Evolutionary conservation across 371 early-diverging fungal genomes (phyloP), one percentile per base, ranked within the genome.

Genomic region (Mucor piriformis): DNA sequence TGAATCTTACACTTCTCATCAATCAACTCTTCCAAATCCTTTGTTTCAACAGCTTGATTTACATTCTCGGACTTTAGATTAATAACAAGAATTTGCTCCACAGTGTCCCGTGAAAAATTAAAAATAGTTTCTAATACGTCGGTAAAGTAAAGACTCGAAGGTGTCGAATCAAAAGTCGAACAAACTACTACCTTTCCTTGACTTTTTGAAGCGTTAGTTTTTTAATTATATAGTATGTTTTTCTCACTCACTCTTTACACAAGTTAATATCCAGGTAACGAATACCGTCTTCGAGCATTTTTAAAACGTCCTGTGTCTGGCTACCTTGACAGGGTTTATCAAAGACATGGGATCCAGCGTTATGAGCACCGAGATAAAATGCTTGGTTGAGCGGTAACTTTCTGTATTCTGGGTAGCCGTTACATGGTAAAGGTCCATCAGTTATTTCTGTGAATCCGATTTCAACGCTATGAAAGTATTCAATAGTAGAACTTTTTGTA

Each of bases 1-100:
- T 76, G 71, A 2, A 63, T 24, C 44, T 72, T 61, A 52, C 80
- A 79, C 8, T 61, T 59, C 29, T 63, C 46, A 44, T 76, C 80
- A 59, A 74, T 61, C 0, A 53, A 24, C 16, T 48, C 37, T 27
- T 79, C 80, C 3, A 79, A 29, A 6, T 61, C 27, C 3, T 59
- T 51, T 24, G 63, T 25, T 11, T 68, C 32, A 1, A 59, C 38
- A 24, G 60, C 54, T 2, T 64, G 24, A 3, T 7, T 12, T 6
- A 56, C 61, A 12, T 57, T 59, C 44, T 48, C 42, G 27, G 56
- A 47, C 25, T 43, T 47, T 13, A 72, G 21, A 47, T 73, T 44
- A n/a, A 74, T 24, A 15, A 71, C 40, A 55, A 79, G 57, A 13
- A 76, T 16, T 47, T 76, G 73, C 40, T 72, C 59, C 10, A 58